Evolutionary conservation across 202 grass and related monocot genomes (phyloP).

Genomic region (Panicum virgatum): DNA sequence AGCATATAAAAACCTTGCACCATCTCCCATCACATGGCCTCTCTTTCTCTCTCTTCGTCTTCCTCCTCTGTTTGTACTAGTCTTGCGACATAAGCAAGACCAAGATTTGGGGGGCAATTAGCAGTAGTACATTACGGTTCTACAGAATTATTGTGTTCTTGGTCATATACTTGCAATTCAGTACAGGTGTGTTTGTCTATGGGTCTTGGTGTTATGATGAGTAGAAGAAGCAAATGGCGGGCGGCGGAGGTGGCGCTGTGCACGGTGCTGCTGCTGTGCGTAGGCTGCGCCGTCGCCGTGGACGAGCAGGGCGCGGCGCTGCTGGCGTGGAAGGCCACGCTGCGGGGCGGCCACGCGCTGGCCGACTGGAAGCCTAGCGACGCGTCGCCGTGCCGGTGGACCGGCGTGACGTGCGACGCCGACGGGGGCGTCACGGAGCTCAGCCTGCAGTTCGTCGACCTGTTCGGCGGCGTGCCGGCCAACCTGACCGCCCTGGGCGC

Average conservation of each 20-base stretch:
- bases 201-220: constrained; percentile 31
- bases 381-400: constrained; percentile 68
- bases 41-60: constrained; percentile 12
- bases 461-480: constrained; percentile 51
- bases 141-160: constrained; percentile 44
- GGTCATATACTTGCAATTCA: constrained; percentile 27
- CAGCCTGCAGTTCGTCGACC: constrained; percentile 49
- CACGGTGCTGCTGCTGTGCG: constrained; percentile 4
- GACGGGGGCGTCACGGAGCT: constrained; percentile 60
- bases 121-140: neutral
- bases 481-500: constrained; percentile 46
- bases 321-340: constrained; percentile 69
- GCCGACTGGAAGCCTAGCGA: constrained; percentile 56
- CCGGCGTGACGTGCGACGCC: constrained; percentile 57
- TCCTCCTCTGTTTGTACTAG: constrained; percentile 36
- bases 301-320: constrained; percentile 68
- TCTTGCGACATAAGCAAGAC: constrained; percentile 63
- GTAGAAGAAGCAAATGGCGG: constrained; percentile 49
- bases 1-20: constrained; percentile 44
- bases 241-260: neutral
- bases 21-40: constrained; percentile 28
- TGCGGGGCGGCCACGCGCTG: constrained; percentile 24
- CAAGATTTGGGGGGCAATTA: constrained; percentile 46
- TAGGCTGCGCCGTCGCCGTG: constrained; percentile 26
- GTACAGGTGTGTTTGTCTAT: constrained; percentile 16